phyloP scores from a whole-genome alignment of 306 rosid species.

The Herpetospermum pedunculosum region DNA sequence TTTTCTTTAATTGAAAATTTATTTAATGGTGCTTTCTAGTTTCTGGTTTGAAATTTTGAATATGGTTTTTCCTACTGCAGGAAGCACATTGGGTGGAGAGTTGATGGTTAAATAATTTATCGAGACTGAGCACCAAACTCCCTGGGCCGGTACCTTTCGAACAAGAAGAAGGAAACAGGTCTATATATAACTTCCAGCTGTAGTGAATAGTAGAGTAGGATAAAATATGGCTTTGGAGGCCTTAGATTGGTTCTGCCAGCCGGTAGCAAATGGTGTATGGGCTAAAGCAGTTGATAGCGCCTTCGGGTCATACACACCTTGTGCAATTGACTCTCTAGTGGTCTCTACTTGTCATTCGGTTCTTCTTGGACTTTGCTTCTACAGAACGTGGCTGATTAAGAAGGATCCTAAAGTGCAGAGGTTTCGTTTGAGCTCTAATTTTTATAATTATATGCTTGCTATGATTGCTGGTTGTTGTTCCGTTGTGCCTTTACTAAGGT shows the following conservation, averaged over 20 bases:
- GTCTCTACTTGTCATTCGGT: conserved; percentile 52
- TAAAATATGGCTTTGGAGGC: conserved; percentile 42
- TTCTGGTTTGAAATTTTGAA: background rate
- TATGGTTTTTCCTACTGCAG: background rate
- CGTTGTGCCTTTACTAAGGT: conserved; percentile 49
- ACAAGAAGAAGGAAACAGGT: conserved; percentile 1
- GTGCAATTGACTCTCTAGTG: conserved; percentile 64
- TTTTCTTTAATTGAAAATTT: background rate
- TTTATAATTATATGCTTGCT: conserved; percentile 42
- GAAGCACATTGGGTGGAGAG: background rate
- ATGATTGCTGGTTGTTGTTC: conserved; percentile 43
- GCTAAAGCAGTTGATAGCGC: conserved; percentile 38
- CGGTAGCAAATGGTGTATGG: conserved; percentile 50
- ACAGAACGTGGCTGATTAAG: conserved; percentile 45
- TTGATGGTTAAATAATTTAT: background rate
- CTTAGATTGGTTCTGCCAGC: conserved; percentile 68
- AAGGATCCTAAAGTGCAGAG: conserved; percentile 34
- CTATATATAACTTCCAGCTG: background rate
- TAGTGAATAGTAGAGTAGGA: conserved; percentile 6
- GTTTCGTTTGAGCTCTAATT: conserved; percentile 49
- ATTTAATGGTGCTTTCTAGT: background rate
- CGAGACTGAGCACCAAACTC: background rate
- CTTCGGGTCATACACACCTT: conserved; percentile 78
- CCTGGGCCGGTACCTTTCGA: background rate
- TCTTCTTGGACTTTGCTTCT: conserved; percentile 47